A percentile compares a stretch with the other conserved stretches of the same genome.
These are phyloP conservation scores for Ceratocystis albifundus DNA, from an alignment of 2,329 filamentous ascomycete species.

Conservation along the genomic window DNA sequence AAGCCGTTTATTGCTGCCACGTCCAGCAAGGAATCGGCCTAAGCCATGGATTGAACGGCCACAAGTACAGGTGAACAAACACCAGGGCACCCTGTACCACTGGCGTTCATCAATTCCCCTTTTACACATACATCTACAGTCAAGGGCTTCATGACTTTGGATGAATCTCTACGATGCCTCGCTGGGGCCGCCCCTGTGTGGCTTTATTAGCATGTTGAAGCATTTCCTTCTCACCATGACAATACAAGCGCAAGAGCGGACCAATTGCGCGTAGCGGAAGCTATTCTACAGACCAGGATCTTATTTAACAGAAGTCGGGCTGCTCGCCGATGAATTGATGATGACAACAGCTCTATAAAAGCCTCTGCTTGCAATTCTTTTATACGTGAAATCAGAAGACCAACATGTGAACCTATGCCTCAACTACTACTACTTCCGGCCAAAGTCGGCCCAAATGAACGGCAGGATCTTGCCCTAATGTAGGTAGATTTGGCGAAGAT, in stretches of 20 bases:
- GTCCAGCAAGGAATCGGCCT: constrained; percentile 28
- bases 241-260: neutral
- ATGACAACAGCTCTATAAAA: constrained; percentile 9
- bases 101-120: neutral
- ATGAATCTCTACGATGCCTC: neutral
- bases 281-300: constrained; percentile 18
- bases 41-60: neutral
- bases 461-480: no score
- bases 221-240: neutral
- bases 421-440: neutral
- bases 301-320: constrained; percentile 19
- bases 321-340: constrained; percentile 17
- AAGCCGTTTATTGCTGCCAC: constrained; percentile 34
- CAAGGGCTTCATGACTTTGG: neutral
- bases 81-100: neutral
- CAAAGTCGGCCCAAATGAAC: no score
- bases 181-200: neutral
- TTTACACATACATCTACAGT: constrained; percentile 3
- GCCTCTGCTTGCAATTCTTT: no score
- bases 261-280: constrained; percentile 1
- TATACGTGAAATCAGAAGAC: neutral
- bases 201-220: neutral
- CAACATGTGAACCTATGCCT: neutral
- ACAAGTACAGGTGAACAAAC: neutral
- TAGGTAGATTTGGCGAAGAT: no score